Percentiles rank a stretch among this genome's conserved stretches.
phyloP scores from a whole-genome alignment of 352 stramenopile genomes.

The Phytophthora pisi region DNA sequence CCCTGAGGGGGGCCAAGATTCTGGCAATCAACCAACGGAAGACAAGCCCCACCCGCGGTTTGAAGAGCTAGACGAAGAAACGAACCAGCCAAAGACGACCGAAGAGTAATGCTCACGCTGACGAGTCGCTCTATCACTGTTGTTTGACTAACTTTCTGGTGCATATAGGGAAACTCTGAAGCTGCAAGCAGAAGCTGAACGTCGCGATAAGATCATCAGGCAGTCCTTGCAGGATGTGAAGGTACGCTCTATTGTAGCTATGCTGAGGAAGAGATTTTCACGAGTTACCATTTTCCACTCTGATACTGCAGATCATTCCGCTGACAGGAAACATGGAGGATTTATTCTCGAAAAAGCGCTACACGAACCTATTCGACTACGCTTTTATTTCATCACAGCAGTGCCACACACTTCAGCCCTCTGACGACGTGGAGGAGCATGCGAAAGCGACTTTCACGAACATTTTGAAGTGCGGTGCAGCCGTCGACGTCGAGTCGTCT shows the following conservation, averaged over 20 bases:
- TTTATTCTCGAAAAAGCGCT: constrained; percentile 69
- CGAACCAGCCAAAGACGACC: constrained; percentile 20
- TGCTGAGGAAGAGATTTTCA: neutral
- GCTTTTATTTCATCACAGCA: constrained; percentile 74
- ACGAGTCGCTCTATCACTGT: neutral
- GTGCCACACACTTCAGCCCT: constrained; percentile 52
- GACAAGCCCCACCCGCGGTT: constrained; percentile 20
- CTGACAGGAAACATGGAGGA: constrained; percentile 65
- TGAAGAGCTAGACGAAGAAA: constrained; percentile 37
- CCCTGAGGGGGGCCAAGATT: constrained; percentile 24
- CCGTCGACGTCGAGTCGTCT: constrained; percentile 74
- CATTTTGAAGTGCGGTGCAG: constrained; percentile 47
- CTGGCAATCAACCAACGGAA: constrained; percentile 14
- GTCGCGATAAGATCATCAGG: constrained; percentile 47
- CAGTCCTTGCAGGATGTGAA: constrained; percentile 69
- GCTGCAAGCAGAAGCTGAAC: constrained; percentile 39
- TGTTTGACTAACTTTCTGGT: neutral
- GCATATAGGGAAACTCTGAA: constrained; percentile 33
- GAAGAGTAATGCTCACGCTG: constrained; percentile 14
- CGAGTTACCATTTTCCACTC: neutral
- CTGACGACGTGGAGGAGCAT: constrained; percentile 19
- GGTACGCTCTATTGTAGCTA: constrained; percentile 20
- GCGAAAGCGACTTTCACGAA: constrained; percentile 33
- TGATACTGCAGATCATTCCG: constrained; percentile 59
- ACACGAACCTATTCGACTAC: constrained; percentile 63